phyloP scores from a whole-genome alignment of 768 basidiomycete genomes.

The Podaxis pistillaris region DNA sequence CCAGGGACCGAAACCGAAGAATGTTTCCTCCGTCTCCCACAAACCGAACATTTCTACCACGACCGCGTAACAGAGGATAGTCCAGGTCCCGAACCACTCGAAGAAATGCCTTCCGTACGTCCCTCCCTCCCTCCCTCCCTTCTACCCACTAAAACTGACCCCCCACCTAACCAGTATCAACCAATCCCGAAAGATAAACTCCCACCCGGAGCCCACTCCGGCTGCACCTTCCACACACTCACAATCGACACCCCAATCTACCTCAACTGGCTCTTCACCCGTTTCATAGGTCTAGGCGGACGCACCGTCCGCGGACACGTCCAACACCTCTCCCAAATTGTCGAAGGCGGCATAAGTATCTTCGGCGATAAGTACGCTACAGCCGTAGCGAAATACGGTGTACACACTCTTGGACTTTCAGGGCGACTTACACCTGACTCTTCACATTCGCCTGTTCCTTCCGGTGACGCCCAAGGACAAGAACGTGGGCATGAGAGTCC shows the following conservation, averaged over 20 bases:
- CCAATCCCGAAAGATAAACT: conserved; percentile 32
- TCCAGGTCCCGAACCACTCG: conserved; percentile 39
- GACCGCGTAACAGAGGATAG: conserved; percentile 20
- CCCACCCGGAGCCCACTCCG: conserved; percentile 35
- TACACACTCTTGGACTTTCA: conserved; percentile 3
- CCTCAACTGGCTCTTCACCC: conserved; percentile 64
- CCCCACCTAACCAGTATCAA: conserved; percentile 31
- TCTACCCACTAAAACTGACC: no score
- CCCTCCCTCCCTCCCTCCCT: not conserved
- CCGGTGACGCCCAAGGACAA: no score
- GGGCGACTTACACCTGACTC: not conserved
- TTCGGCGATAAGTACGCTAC: conserved; percentile 25
- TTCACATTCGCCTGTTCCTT: no score
- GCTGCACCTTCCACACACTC: conserved; percentile 62
- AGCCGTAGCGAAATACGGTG: conserved; percentile 11
- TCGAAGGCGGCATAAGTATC: conserved; percentile 55
- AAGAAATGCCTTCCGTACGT: conserved; percentile 55
- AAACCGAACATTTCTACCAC: conserved; percentile 58
- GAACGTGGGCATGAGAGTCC: not conserved
- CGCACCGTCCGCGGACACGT: conserved; percentile 53
- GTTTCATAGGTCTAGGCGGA: conserved; percentile 67
- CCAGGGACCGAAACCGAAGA: conserved; percentile 53
- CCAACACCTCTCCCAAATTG: conserved; percentile 67
- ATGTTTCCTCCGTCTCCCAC: conserved; percentile 61
- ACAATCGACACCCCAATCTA: conserved; percentile 72